A percentile compares a stretch with the other conserved stretches of the same genome.
These are phyloP conservation scores for Haplographium delicatum DNA, from an alignment of 495 filamentous ascomycete species.

Conservation along the genomic window DNA sequence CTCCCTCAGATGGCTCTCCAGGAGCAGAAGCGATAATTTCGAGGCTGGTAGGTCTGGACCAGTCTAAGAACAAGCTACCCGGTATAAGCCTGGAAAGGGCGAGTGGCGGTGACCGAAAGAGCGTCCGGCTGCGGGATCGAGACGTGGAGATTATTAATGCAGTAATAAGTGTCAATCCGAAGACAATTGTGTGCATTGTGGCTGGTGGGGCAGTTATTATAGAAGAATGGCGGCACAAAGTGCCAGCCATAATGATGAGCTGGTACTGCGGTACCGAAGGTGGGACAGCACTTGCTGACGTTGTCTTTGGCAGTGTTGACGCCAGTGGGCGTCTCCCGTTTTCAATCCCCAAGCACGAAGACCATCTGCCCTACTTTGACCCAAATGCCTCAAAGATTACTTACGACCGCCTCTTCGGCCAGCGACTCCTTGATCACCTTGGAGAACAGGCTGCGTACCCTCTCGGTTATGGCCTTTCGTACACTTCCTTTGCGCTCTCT, in stretches of 20 bases:
- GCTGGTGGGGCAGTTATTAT: constrained; percentile 20
- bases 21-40: not conserved
- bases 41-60: not conserved
- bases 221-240: constrained; percentile 17
- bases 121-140: constrained; percentile 12
- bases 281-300: constrained; percentile 76
- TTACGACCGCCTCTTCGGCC: constrained; percentile 23
- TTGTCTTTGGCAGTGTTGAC: constrained; percentile 83
- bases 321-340: constrained; percentile 47
- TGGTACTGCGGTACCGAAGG: constrained; percentile 48
- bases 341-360: constrained; percentile 20
- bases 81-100: constrained; percentile 11
- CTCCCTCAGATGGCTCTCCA: constrained; percentile 1
- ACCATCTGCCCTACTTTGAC: constrained; percentile 24
- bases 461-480: constrained; percentile 73
- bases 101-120: constrained; percentile 20
- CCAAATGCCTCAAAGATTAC: constrained; percentile 11
- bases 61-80: not conserved
- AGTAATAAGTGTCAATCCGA: constrained; percentile 1
- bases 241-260: constrained; percentile 18
- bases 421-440: constrained; percentile 20
- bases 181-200: constrained; percentile 17
- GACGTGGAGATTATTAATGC: constrained; percentile 6
- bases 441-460: constrained; percentile 39
- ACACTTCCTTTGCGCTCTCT: constrained; percentile 61